Evolutionary conservation across 108 stramenopile species (phyloP).

Genomic region (Fragilaria crotonensis): DNA sequence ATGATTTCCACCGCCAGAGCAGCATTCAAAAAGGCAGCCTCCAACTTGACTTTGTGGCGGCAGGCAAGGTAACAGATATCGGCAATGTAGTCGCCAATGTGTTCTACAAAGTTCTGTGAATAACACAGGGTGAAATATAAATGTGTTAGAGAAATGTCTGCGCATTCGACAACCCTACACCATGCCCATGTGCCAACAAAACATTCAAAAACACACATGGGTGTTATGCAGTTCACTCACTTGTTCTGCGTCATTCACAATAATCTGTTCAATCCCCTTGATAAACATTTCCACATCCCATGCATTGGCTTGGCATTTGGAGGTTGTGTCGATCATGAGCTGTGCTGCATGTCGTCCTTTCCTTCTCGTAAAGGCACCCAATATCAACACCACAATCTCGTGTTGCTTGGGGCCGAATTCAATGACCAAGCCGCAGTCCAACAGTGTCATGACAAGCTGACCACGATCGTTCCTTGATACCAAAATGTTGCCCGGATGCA

Average conservation of each 20-base stretch:
- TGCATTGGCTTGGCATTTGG: constrained; percentile 59
- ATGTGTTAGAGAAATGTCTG: background rate
- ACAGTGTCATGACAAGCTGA: constrained; percentile 48
- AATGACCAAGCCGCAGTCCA: constrained; percentile 83
- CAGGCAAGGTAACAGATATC: constrained; percentile 86
- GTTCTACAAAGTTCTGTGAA: constrained; percentile 76
- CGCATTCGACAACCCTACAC: background rate
- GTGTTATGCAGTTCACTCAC: constrained; percentile 12
- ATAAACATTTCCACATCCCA: constrained; percentile 74
- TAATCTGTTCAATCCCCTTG: constrained; percentile 73
- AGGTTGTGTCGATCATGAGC: constrained; percentile 76
- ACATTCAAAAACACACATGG: background rate
- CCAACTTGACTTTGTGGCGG: constrained; percentile 75
- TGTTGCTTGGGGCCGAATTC: constrained; percentile 82
- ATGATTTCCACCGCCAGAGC: constrained; percentile 85
- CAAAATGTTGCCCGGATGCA: constrained; percentile 67
- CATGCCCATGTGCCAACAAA: background rate
- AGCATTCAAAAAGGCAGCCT: constrained; percentile 73
- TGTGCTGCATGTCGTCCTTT: constrained; percentile 70
- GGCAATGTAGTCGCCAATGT: constrained; percentile 79
- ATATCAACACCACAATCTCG: constrained; percentile 68
- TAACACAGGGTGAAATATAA: background rate
- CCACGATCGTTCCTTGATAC: constrained; percentile 48
- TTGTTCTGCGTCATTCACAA: constrained; percentile 46
- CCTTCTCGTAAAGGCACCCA: constrained; percentile 79